Conservation (phyloP, 129 eudicot species). For the Saussurea involucrata region DNA sequence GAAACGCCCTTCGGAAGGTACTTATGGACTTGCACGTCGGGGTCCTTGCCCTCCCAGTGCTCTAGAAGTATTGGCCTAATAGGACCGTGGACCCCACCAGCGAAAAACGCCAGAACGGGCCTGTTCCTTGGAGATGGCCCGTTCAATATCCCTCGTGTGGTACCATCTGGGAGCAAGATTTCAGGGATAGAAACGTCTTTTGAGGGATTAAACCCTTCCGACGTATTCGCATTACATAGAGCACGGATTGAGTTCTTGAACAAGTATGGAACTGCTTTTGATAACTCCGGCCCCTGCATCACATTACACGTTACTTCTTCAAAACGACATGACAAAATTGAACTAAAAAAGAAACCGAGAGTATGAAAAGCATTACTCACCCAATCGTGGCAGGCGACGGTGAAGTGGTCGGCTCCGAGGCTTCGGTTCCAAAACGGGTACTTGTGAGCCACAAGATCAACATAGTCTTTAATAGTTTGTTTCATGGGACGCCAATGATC, state of each 20-base stretch:
- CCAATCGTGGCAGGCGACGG: constrained; percentile 72
- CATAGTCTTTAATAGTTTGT: constrained; percentile 41
- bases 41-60: constrained; percentile 70
- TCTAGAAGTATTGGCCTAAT: constrained; percentile 61
- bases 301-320: background rate
- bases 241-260: constrained; percentile 63
- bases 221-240: constrained; percentile 76
- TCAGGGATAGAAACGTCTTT: constrained; percentile 80
- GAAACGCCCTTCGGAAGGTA: constrained; percentile 63
- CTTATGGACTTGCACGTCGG: constrained; percentile 50
- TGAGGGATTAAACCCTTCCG: constrained; percentile 58
- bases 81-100: constrained; percentile 84
- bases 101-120: constrained; percentile 59
- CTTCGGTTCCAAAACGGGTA: constrained; percentile 63
- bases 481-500: constrained; percentile 59
- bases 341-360: background rate
- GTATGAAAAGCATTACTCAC: constrained; percentile 16
- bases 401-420: constrained; percentile 62
- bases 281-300: constrained; percentile 66
- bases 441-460: constrained; percentile 41
- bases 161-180: constrained; percentile 56
- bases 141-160: constrained; percentile 35
- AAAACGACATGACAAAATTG: background rate
- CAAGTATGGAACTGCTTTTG: constrained; percentile 47
- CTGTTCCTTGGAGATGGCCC: constrained; percentile 64